Base-by-base conservation (phyloP, 1,284 basidiomycete species). In the Exsudoporus floridanus region DNA sequence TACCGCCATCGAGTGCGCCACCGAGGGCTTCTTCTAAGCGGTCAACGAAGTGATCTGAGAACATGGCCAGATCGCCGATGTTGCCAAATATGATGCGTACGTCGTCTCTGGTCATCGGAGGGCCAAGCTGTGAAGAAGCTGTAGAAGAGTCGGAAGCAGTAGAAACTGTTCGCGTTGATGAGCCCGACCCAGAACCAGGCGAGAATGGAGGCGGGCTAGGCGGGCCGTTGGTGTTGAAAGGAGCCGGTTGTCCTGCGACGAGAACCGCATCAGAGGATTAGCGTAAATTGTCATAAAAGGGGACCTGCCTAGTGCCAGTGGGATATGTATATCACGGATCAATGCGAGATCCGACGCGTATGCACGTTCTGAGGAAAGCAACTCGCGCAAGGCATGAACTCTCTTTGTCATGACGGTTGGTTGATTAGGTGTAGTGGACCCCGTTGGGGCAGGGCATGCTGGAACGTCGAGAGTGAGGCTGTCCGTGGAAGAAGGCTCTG, bases 341-440 rank as follows among this genome's bases (percentile, higher is more conserved):
- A 97, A 77, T 4, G 87, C 86, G 19, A 98, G 78, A 74, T 98
- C 94, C 10, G 83, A 86, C 1, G 94, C 91, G 70, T 96, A 96
- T 0, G 89, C 85, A 27, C 88, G 78, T 67, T 98, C 94, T 19
- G 92, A 94, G 12, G 83, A 81, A 39, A 92, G 79, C 21, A 95
- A 77, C 64, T 98, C 94, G 43, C 86, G 81, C 33, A 98, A 74
- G 2, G 93, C 88, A 65, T 96, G 89, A 23, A 85, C 79, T 25
- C 94, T 83, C 73, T 93, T 95, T 18, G 89, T 74, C 64, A 78
- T 65, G 59, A 57, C 47, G 18, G 67, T 53, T 37, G 64, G 64
- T 49, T 56, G 64, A 49, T 48, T 60, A 36, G 63, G 52, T 5
- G 56, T 46, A 16, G 43, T 34, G 23, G 53, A 28, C 4, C 50